Base-by-base conservation (phyloP, 208 protist species). In the Trypanosoma platydactyli region DNA sequence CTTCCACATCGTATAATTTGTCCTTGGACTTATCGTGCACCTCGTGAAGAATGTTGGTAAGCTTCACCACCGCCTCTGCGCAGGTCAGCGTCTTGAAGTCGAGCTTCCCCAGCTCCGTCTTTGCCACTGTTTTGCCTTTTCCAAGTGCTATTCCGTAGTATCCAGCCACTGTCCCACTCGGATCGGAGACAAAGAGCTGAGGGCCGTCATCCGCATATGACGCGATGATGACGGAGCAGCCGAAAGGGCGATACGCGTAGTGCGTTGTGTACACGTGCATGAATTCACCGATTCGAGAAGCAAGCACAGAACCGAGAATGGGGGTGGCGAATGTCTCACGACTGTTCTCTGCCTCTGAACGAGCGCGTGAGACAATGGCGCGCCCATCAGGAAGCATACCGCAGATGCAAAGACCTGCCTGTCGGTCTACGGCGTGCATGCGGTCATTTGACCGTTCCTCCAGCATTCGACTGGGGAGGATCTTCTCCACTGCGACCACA, bases 31-130 rank as follows among this genome's bases (percentile, higher is more conserved):
- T 80, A 57, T 94, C 82, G 64, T 92, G 88, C 45, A 89, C 87
- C 2, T 86, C 75, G 65, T 94, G 76, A 24, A 96, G 83, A 68
- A 99, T 98, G 62, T 89, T 87, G n/a, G 92, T 91, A 50, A 99
- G 75, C 76, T 97, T 92, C 58, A 84, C 82, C 49, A 99, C 80
- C 18, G 97, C 98, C 77, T 99, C 97, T 5, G 80, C 73, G 57
- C 87, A 94, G 1, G 97, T 99, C 40, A 99, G 72, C 46, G 83
- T 91, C 12, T 61, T 46, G 46, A 99, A 96, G 61, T 99, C 86
- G 24, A 99, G 76, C 77, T 99, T 99, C 89, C 99, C 98, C 15
- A 99, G 70, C 81, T 99, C 98, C 29, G 97, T 98, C 73, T 99
- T 99, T n/a, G 98, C 98, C 11, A 97, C 85, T 46, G 97, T 95